phyloP scores from a whole-genome alignment of 805 yeast genomes.

The Metahyphopichia silvanorum region DNA sequence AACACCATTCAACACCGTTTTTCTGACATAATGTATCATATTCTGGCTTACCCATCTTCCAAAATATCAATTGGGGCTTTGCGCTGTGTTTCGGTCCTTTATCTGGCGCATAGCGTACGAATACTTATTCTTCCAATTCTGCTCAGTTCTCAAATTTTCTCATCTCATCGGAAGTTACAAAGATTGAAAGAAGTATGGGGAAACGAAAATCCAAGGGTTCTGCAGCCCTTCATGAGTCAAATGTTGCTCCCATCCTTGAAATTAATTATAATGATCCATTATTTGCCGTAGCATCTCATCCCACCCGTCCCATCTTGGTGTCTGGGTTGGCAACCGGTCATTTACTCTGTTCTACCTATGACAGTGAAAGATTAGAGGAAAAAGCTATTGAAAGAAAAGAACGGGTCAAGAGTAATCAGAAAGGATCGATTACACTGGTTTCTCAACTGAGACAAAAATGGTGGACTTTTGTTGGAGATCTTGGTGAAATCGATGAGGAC shows the following conservation, averaged over 20 bases:
- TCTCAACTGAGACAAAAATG: slow-evolving; percentile 38
- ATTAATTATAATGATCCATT: slow-evolving; percentile 56
- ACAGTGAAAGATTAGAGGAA: slow-evolving; percentile 44
- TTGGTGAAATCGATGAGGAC: slow-evolving; percentile 18
- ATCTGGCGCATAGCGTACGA: no score
- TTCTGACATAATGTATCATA: no score
- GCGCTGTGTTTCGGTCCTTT: no score
- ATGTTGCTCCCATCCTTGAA: slow-evolving; percentile 43
- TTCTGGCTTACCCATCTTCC: no score
- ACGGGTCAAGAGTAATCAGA: slow-evolving; percentile 15
- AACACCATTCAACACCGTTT: no score
- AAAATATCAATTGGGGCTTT: no score
- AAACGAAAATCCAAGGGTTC: slow-evolving; percentile 22
- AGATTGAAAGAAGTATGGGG: slow-evolving; percentile 10
- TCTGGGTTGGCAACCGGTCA: slow-evolving; percentile 84
- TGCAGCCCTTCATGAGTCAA: slow-evolving; percentile 31
- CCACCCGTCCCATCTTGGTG: slow-evolving; percentile 58
- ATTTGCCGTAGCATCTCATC: slow-evolving; percentile 79
- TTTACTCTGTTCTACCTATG: slow-evolving; percentile 59
- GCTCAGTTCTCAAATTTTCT: no score
- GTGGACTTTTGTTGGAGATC: slow-evolving; percentile 42
- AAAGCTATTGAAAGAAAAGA: slow-evolving; percentile 19
- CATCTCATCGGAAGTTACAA: no score
- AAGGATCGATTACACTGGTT: slow-evolving; percentile 21
- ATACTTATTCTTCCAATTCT: no score